These are phyloP conservation scores for Calophaca sinica DNA, from an alignment of 306 rosid genomes.

Conservation along the genomic window DNA sequence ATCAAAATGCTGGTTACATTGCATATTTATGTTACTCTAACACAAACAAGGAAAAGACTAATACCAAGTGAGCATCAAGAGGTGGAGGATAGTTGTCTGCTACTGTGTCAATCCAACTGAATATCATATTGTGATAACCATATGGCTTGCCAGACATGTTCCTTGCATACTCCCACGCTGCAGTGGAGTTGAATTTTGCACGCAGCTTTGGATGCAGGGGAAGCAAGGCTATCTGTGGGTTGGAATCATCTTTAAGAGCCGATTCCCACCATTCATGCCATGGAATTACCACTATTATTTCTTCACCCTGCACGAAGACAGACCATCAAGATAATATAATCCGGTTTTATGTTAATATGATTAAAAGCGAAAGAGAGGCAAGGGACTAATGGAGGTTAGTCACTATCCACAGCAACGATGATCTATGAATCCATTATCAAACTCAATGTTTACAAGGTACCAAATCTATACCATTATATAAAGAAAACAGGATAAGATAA, in stretches of 20 bases:
- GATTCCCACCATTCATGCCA: slow-evolving; percentile 98
- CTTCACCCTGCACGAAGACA: slow-evolving; percentile 79
- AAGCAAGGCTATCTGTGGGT: slow-evolving; percentile 95
- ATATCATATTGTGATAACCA: slow-evolving; percentile 99
- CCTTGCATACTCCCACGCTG: slow-evolving; percentile 96
- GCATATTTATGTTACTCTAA: slow-evolving; percentile 32
- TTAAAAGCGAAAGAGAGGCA: background rate
- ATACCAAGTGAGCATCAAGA: slow-evolving; percentile 99
- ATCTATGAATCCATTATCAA: background rate
- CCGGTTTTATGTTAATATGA: background rate
- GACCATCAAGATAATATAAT: slow-evolving; percentile 32
- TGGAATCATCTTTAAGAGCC: slow-evolving; percentile 83
- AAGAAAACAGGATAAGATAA: too few species aligned
- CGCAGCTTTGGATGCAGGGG: slow-evolving; percentile 86
- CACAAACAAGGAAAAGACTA: slow-evolving; percentile 19
- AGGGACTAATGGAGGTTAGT: slow-evolving; percentile 1
- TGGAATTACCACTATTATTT: slow-evolving; percentile 85
- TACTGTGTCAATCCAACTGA: slow-evolving; percentile 98
- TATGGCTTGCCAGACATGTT: slow-evolving; percentile 98
- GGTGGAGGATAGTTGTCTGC: slow-evolving; percentile 98
- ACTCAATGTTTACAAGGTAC: slow-evolving; percentile 4
- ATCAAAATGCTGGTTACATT: slow-evolving; percentile 14
- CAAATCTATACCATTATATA: too few species aligned
- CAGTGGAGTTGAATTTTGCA: slow-evolving; percentile 79
- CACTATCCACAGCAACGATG: slow-evolving; percentile 6